A percentile compares a stretch with the other conserved stretches of the same genome.
phyloP scores from a whole-genome alignment of 2,329 filamentous ascomycete species.

The Diaporthe humulicola region DNA sequence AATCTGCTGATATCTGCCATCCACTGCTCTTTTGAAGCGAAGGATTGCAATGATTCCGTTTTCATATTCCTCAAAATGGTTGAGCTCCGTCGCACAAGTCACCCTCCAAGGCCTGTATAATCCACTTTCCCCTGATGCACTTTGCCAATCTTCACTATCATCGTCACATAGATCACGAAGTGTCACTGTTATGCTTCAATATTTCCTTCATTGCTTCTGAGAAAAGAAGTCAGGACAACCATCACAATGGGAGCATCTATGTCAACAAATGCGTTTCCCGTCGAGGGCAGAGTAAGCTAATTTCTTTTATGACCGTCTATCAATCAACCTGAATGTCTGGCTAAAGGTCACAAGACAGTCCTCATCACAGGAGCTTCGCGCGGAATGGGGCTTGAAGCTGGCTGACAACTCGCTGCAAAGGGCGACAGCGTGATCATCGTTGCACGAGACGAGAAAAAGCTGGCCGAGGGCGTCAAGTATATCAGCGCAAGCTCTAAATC shows the following conservation, averaged over 20 bases:
- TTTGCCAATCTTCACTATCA: background rate
- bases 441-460: slow-evolving; percentile 81
- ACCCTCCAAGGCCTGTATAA: too few relatives aligned
- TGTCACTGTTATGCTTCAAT: background rate
- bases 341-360: slow-evolving; percentile 72
- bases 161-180: background rate
- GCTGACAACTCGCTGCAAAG: slow-evolving; percentile 80
- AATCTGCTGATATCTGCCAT: background rate
- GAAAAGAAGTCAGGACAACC: background rate
- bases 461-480: slow-evolving; percentile 73
- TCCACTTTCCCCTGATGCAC: too few relatives aligned
- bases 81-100: too few relatives aligned
- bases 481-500: slow-evolving; percentile 43
- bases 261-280: slow-evolving; percentile 30
- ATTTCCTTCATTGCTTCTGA: background rate
- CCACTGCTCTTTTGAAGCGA: background rate
- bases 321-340: background rate
- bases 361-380: slow-evolving; percentile 93
- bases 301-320: background rate
- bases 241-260: background rate
- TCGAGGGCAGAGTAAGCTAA: slow-evolving; percentile 21
- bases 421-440: slow-evolving; percentile 91
- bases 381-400: slow-evolving; percentile 88
- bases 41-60: background rate
- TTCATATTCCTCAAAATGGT: background rate